Evolutionary conservation across 1,284 basidiomycete species (phyloP), one percentile per base, ranked within the genome.

Genomic region (Ceratobasidium sp.): DNA sequence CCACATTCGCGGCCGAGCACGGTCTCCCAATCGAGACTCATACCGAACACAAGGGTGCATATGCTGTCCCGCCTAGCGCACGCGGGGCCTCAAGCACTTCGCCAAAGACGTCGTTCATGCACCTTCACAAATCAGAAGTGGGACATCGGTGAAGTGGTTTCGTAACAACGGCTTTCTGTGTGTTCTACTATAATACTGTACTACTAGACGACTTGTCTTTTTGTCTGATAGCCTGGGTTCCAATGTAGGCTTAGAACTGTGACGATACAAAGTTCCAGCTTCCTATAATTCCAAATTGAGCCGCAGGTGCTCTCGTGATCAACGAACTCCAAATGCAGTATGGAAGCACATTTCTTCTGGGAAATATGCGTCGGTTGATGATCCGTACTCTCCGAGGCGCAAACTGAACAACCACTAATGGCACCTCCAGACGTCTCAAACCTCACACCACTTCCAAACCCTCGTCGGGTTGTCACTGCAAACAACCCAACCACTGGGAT

Each of bases 391-490:
- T 36, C 33, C 33, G 11, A 36, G 11, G 33, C 11, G 33, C 33
- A 36, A n/a, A 25, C 21, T 44, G 44, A 14, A 54, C 49, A 23
- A 47, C 58, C 58, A 39, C 39, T 13, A 27, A 47, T 50, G 49
- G 49, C 39, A 8, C 60, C 60, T 13, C 39, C 39, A 29, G 60
- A 64, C 25, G 39, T 64, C 49, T 53, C 60, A 19, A 50, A 25
- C 47, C 69, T 58, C 16, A 69, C 49, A 14, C 58, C 52, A 14
- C 80, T 77, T n/a, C 75, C 78, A 19, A 73, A 74, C 50, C 30
- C 79, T n/a, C 79, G 82, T 56, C 82, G 83, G 54, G 78, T 86
- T 67, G 82, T 87, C 11, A 85, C 84, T 41, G 74, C 78, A 7
- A 84, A 86, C 72, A 74, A 80, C 70, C 49, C 30, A 21, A 52